phyloP scores from a whole-genome alignment of 257 asterid species.

The Prunella vulgaris region DNA sequence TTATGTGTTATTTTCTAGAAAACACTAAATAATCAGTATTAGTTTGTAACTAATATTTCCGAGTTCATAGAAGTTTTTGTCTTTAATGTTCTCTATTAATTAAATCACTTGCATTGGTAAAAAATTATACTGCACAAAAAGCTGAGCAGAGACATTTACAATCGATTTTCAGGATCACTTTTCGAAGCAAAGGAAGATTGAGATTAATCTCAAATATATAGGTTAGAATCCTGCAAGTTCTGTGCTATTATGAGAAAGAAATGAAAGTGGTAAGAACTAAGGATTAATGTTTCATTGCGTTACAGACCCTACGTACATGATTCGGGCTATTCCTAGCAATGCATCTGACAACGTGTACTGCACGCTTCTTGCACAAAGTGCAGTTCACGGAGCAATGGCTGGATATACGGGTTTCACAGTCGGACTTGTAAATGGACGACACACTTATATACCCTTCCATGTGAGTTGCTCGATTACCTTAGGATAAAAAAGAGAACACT shows the following conservation, averaged over 20 bases:
- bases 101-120: not conserved
- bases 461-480: conserved; percentile 38
- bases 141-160: not conserved
- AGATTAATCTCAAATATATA: conserved; percentile 73
- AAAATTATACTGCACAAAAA: not conserved
- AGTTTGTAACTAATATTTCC: no score
- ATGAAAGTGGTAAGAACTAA: not conserved
- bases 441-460: conserved; percentile 74
- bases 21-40: no score
- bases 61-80: no score
- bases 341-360: conserved; percentile 89
- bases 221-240: conserved; percentile 36
- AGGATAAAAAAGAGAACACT: not conserved
- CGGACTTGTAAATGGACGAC: conserved; percentile 70
- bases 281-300: not conserved
- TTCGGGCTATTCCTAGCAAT: conserved; percentile 84
- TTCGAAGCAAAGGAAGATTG: conserved; percentile 54
- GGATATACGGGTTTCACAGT: conserved; percentile 83
- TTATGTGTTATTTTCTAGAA: no score
- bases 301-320: conserved; percentile 92
- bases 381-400: conserved; percentile 97
- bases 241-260: not conserved
- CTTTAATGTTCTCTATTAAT: no score
- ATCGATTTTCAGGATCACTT: conserved; percentile 55
- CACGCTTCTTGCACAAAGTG: conserved; percentile 94